Evolutionary conservation across 345 rosid species (phyloP).

Genomic region (Raphanus raphanistrum): DNA sequence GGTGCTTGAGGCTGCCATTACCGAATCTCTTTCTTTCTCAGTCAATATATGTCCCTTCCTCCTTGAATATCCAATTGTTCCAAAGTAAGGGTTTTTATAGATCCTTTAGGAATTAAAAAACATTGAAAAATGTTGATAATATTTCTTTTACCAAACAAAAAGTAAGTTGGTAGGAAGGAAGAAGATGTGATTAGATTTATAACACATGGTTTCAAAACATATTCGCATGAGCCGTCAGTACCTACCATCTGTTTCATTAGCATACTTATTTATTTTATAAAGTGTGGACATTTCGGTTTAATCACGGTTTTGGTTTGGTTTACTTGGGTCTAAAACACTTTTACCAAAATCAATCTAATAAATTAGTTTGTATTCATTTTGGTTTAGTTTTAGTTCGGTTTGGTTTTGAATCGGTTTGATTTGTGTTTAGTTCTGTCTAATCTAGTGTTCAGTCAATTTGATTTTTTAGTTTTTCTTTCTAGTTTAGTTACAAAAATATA

Average conservation of each 20-base stretch:
- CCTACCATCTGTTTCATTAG: conserved; percentile 8
- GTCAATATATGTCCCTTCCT: neutral
- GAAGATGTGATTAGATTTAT: neutral
- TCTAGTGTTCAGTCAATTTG: too few relatives aligned
- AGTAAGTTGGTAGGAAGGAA: conserved; percentile 16
- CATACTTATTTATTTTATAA: neutral
- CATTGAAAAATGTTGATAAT: too few relatives aligned
- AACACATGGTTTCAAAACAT: conserved; percentile 22
- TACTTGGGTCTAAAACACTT: too few relatives aligned
- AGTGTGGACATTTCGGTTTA: too few relatives aligned
- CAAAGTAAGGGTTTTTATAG: conserved; percentile 19
- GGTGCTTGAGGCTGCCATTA: conserved; percentile 39
- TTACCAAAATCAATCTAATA: too few relatives aligned
- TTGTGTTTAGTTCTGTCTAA: too few relatives aligned
- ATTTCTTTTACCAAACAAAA: neutral
- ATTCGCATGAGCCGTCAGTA: conserved; percentile 5
- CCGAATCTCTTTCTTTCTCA: conserved; percentile 11
- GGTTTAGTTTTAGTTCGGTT: too few relatives aligned
- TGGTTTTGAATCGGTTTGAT: neutral
- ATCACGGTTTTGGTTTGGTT: too few relatives aligned
- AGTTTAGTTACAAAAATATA: too few relatives aligned
- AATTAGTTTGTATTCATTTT: too few relatives aligned
- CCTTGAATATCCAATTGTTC: conserved; percentile 2
- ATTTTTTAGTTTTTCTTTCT: too few relatives aligned
- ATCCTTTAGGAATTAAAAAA: neutral